Percentiles rank a stretch among this genome's conserved stretches.
Evolutionary conservation across 2,329 filamentous ascomycete genomes (phyloP).

Genomic region (Dactylellina drechsleri): DNA sequence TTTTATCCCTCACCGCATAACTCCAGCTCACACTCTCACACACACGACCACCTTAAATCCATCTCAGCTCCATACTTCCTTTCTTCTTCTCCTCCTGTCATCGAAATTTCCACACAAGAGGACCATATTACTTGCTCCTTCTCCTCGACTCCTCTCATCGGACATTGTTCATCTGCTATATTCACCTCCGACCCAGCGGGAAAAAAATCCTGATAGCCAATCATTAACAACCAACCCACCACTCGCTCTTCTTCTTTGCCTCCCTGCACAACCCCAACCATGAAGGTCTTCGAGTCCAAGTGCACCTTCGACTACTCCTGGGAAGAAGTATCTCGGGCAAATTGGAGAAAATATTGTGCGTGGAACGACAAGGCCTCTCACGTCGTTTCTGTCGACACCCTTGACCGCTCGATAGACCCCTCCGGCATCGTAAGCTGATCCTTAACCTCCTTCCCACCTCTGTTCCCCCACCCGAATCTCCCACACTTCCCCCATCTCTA

Average conservation of each 20-base stretch:
- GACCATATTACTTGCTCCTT: background rate
- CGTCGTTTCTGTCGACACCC: conserved; percentile 92
- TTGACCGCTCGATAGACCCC: conserved; percentile 76
- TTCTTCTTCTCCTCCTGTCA: background rate
- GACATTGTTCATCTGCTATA: background rate
- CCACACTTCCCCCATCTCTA: background rate
- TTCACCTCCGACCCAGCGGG: background rate
- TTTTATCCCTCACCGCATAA: conserved; percentile 51
- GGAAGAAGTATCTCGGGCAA: conserved; percentile 96
- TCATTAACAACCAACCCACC: conserved; percentile 13
- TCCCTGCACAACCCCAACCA: conserved; percentile 63
- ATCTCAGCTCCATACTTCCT: conserved; percentile 1
- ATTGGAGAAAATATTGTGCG: conserved; percentile 98
- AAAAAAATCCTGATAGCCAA: background rate
- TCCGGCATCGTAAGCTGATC: conserved; percentile 70
- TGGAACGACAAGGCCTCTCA: conserved; percentile 99
- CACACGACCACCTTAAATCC: too few relatives aligned
- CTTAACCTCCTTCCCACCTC: conserved; percentile 9
- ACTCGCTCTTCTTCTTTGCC: conserved; percentile 9
- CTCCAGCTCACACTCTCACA: too few relatives aligned
- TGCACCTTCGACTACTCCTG: conserved; percentile 97
- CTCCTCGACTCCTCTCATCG: conserved; percentile 7
- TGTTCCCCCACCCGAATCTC: too few relatives aligned
- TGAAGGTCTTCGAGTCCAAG: conserved; percentile 94
- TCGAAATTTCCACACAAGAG: too few relatives aligned